Evolutionary conservation across 1,284 basidiomycete species (phyloP).

Genomic region (Cryptococcus hybrid): DNA sequence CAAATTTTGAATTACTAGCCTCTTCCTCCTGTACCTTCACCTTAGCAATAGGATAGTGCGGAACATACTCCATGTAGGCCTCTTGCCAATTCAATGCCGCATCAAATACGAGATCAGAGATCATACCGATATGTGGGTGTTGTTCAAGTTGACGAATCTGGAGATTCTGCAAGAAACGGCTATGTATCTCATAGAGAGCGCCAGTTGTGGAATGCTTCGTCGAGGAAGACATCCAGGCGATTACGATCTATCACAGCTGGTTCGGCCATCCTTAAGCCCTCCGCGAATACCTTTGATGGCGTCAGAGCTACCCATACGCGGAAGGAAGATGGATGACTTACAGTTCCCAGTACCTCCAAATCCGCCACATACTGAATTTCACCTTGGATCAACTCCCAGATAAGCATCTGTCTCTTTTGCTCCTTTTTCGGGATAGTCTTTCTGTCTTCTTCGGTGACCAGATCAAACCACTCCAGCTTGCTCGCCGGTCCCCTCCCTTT

Average conservation of each 20-base stretch:
- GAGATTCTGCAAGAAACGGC: conserved; percentile 75
- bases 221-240: conserved; percentile 72
- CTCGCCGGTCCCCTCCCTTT: conserved; percentile 70
- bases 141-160: conserved; percentile 87
- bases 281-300: conserved; percentile 53
- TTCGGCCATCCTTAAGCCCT: conserved; percentile 67
- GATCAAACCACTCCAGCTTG: conserved; percentile 83
- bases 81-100: conserved; percentile 90
- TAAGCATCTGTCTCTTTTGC: conserved; percentile 83
- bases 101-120: conserved; percentile 83
- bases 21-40: conserved; percentile 88
- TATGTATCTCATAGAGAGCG: conserved; percentile 65
- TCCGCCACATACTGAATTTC: conserved; percentile 96
- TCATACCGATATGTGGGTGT: conserved; percentile 75
- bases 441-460: conserved; percentile 68
- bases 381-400: conserved; percentile 92
- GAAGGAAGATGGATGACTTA: conserved; percentile 44
- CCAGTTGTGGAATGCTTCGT: conserved; percentile 90
- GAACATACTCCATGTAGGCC: conserved; percentile 88
- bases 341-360: conserved; percentile 79
- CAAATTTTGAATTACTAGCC: conserved; percentile 73
- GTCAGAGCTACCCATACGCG: not conserved
- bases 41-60: conserved; percentile 90
- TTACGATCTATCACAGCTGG: conserved; percentile 67
- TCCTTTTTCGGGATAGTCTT: conserved; percentile 70